Conservation (phyloP, 78 protist species). For the Paulinella micropora region DNA sequence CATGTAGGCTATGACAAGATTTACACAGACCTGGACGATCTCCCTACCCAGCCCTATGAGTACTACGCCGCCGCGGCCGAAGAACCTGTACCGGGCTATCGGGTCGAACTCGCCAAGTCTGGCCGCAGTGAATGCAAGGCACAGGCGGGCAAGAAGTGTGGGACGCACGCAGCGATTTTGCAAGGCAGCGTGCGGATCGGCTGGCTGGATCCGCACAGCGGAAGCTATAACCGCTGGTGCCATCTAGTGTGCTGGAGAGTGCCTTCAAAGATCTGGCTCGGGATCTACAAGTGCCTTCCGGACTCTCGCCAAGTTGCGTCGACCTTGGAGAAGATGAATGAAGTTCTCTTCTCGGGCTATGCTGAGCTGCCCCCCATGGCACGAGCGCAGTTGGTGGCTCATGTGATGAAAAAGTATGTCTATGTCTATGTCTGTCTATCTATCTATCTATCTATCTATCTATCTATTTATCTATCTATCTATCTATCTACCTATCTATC, state of each 20-base stretch:
- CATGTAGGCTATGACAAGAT: neutral
- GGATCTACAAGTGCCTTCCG: neutral
- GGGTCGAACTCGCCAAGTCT: neutral
- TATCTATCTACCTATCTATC: too few species aligned
- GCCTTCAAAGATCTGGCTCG: neutral
- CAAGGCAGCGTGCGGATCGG: neutral
- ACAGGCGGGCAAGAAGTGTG: neutral
- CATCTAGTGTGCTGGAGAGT: neutral
- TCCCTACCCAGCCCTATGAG: neutral
- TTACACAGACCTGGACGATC: neutral
- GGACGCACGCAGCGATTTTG: neutral
- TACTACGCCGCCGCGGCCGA: neutral
- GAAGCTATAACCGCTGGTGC: neutral
- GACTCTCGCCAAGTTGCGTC: neutral
- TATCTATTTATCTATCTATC: too few species aligned
- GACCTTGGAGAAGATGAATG: neutral
- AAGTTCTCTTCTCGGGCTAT: neutral
- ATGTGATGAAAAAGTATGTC: neutral
- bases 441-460: too few species aligned
- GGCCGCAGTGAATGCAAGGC: neutral
- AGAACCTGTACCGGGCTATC: neutral
- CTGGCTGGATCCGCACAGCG: neutral
- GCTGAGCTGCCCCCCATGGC: neutral
- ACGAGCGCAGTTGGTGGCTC: neutral
- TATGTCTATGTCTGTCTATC: too few species aligned